Conservation (phyloP, 768 basidiomycete genomes). For the Kwoniella shandongensis region DNA sequence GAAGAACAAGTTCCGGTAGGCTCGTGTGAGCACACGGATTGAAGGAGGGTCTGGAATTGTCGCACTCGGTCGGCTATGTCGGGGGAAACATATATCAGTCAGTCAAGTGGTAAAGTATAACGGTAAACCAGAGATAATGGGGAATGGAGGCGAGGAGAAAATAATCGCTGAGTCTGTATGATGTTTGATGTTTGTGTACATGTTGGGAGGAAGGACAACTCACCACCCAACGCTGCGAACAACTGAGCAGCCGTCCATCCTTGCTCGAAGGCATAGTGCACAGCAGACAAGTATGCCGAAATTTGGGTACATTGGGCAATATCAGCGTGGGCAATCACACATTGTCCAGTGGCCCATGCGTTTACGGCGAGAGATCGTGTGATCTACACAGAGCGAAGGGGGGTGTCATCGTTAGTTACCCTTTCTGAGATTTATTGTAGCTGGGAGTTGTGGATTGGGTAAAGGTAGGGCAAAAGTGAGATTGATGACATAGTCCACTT, state of each 20-base stretch:
- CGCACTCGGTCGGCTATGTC: constrained; percentile 16
- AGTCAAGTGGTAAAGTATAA: not conserved
- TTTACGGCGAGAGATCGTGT: constrained; percentile 16
- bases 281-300: constrained; percentile 24
- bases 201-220: not conserved
- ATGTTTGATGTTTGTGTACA: too few species aligned
- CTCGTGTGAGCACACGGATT: constrained; percentile 8
- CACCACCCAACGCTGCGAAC: constrained; percentile 26
- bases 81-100: not conserved
- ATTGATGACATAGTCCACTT: not conserved
- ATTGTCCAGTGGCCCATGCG: constrained; percentile 21
- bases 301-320: constrained; percentile 20
- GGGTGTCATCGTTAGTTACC: not conserved
- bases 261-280: constrained; percentile 23
- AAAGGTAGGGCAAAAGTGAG: too few species aligned
- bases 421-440: constrained; percentile 1
- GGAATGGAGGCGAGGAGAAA: too few species aligned
- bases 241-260: constrained; percentile 27
- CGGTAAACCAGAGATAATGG: too few species aligned
- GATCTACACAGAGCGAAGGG: not conserved
- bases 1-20: constrained; percentile 17
- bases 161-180: too few species aligned
- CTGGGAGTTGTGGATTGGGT: too few species aligned
- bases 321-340: constrained; percentile 13
- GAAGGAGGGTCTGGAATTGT: constrained; percentile 17